Percentiles rank a stretch among this genome's conserved stretches.
These are phyloP conservation scores for Penicillium sp. DNA, from an alignment of 2,329 filamentous ascomycete genomes.

Conservation along the genomic window DNA sequence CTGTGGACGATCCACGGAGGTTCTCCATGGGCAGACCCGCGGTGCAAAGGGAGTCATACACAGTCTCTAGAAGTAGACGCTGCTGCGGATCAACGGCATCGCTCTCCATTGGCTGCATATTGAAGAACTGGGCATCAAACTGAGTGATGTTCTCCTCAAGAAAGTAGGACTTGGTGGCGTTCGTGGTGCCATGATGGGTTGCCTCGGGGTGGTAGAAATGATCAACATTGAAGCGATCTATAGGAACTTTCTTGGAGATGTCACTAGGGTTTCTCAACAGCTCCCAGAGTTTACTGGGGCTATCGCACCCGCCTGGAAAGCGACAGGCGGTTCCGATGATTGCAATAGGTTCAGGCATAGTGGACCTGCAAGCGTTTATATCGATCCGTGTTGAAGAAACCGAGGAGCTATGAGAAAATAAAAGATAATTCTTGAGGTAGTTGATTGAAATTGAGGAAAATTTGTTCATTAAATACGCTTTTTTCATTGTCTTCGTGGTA, in stretches of 20 bases:
- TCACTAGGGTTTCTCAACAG: background rate
- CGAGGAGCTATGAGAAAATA: too few species aligned
- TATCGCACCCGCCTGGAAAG: background rate
- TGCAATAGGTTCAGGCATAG: background rate
- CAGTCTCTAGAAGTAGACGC: background rate
- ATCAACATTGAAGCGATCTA: background rate
- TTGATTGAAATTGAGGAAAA: too few species aligned
- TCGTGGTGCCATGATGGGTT: background rate
- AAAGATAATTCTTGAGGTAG: too few species aligned
- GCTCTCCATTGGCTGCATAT: background rate
- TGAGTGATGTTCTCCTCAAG: background rate
- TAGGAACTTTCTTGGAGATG: background rate
- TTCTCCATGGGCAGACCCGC: background rate
- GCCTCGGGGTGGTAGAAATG: background rate
- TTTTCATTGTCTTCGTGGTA: too few species aligned
- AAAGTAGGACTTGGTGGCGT: background rate
- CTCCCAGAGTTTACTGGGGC: background rate
- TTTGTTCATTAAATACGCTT: too few species aligned
- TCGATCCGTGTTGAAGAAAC: too few species aligned
- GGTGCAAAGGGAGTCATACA: background rate
- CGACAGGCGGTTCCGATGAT: background rate
- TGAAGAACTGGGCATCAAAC: background rate
- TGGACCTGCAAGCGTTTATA: too few species aligned
- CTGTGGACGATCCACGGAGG: background rate
- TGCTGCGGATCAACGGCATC: background rate